Evolutionary conservation across 2,329 filamentous ascomycete species (phyloP), one percentile per base, ranked within the genome.

Genomic region (Penicillium italicum): DNA sequence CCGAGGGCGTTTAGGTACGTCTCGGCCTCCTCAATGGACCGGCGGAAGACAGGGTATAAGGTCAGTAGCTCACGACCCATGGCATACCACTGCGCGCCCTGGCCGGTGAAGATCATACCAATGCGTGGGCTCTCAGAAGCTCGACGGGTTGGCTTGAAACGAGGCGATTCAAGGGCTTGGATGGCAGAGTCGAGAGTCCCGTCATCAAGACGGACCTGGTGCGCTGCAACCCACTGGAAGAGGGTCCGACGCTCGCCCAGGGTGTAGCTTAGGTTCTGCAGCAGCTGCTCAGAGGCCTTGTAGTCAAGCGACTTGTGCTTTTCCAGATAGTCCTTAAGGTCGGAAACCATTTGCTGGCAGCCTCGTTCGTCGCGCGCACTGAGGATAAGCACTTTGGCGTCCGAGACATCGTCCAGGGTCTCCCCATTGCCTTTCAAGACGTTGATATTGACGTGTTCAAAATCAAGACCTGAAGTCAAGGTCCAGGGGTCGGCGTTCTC

Each of bases 21-120:
- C 3, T 64, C 62, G 10, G 59, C 31, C 0, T 57, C 36, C 4
- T 50, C 28, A 6, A 67, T 55, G 1, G 40, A 24, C 2, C 18
- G 1, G 1, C n/a, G 3, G 31, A 62, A 59, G 0, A 45, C 18
- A 1, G 59, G 60, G 12, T 55, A 67, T 1, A 20, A 24, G 0
- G 43, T 22, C 0, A 71, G 41, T 0, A 71, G 49, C 22, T 66
- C 58, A 4, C 43, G 42, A 3, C 66, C 70, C 69, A 72, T 70
- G 4, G 37, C 57, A 10, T 61, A 47, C 62, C 63, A 72, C 43
- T 72, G 69, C 2, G 67, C 67, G 2, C 70, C 69, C 40, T 71
- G 69, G 6, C 71, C 72, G 0, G 66, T 68, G 57, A 73, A 73
- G 6, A 71, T 53, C 16, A 71, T 62, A 12, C 51, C 57, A 8